Base-by-base conservation (phyloP, 805 yeast species). In the Spathaspora arborariae region DNA sequence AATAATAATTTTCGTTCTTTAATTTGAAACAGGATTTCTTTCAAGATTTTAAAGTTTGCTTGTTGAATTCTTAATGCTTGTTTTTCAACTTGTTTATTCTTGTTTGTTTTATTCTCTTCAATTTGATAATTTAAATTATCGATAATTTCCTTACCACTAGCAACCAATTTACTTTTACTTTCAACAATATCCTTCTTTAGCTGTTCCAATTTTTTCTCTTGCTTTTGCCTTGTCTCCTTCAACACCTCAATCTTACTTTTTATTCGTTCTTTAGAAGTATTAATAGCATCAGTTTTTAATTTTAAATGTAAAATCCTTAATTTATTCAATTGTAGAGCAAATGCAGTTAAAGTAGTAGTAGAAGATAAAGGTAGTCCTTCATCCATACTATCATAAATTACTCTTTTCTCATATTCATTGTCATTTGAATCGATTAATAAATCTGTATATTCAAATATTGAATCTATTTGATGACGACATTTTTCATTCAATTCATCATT, bases 291-390 rank as follows among this genome's bases (percentile, higher is more conserved):
- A 9, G 53, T 45, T 20, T 48, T 49, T 20, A 51, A 42, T 13
- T 53, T 56, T 26, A 51, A n/a, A 39, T 52, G 49, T 13, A 55
- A 20, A 1, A 55, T 27, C 34, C 62, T 60, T 13, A 68, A 54
- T 48, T 63, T 68, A 27, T 60, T 57, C 37, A 71, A 55, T 42
- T 67, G 71, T 4, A 64, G 46, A 2, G 68, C 56, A 8, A 71
- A 49, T 13, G 54, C 45, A 16, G 60, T 56, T 2, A 67, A 55
- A 19, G 64, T 52, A 21, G 42, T 10, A 1, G 43, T 35, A 1
- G 57, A 50, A 5, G 55, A 51, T 20, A 47, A 30, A 4, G 60
- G 62, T n/a, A 57, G 41, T 3, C 41, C 51, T n/a, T 39, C 36
- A 45, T 48, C 40, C 41, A 38, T 43, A 15, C 15, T 18, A 20